phyloP scores from a whole-genome alignment of 257 asterid species.

The Solanum etuberosum region DNA sequence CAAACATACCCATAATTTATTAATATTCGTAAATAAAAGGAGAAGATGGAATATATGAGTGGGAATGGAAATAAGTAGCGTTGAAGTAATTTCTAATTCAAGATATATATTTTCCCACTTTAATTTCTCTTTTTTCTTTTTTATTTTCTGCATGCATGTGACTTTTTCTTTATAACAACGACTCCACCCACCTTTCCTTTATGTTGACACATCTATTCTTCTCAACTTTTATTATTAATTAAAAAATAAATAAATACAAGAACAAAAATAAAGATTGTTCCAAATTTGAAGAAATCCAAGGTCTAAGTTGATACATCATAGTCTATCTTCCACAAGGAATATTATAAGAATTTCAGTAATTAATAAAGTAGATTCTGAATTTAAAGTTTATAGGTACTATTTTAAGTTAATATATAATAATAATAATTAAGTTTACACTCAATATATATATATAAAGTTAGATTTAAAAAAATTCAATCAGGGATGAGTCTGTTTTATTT shows the following conservation, averaged over 20 bases:
- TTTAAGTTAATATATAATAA: no score
- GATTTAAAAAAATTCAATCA: no score
- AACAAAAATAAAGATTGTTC: not conserved
- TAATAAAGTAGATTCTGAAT: not conserved
- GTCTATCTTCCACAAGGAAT: not conserved
- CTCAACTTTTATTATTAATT: not conserved
- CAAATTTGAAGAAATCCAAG: not conserved
- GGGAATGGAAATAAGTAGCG: not conserved
- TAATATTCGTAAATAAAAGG: not conserved
- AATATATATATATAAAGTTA: not conserved
- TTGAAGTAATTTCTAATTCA: not conserved
- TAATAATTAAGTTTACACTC: no score
- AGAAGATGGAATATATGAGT: not conserved
- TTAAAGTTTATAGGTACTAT: not conserved
- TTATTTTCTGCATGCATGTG: not conserved
- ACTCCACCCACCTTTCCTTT: not conserved
- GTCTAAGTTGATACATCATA: not conserved
- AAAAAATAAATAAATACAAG: not conserved
- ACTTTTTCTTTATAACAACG: not conserved
- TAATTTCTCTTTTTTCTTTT: not conserved
- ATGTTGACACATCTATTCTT: not conserved
- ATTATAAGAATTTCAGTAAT: not conserved
- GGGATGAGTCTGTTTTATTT: no score
- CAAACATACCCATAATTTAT: not conserved
- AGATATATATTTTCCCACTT: not conserved